Conservation (phyloP, 2,329 filamentous ascomycete species). For the Neonectria magnoliae region DNA sequence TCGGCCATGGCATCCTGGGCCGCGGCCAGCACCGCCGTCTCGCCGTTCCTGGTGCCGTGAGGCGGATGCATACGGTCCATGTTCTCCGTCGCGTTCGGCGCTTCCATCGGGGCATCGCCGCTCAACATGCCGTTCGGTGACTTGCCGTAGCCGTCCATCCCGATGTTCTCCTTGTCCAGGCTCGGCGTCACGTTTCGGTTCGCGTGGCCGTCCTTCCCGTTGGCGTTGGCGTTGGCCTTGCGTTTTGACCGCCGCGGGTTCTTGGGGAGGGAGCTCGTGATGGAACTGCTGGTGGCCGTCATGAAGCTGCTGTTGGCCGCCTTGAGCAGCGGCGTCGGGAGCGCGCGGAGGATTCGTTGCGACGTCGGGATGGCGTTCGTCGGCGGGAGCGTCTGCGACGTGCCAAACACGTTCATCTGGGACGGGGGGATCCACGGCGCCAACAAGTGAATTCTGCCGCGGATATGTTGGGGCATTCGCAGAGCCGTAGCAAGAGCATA, state of each 20-base stretch:
- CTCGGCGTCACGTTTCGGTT: slow-evolving; percentile 50
- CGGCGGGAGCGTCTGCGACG: slow-evolving; percentile 78
- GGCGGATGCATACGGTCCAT: slow-evolving; percentile 59
- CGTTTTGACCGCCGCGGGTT: slow-evolving; percentile 69
- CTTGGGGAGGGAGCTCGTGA: slow-evolving; percentile 81
- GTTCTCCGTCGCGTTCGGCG: slow-evolving; percentile 54
- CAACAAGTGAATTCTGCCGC: slow-evolving; percentile 91
- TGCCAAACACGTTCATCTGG: slow-evolving; percentile 83
- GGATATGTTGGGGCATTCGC: slow-evolving; percentile 94
- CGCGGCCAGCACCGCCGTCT: slow-evolving; percentile 54
- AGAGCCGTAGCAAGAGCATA: slow-evolving; percentile 95
- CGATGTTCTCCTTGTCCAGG: slow-evolving; percentile 63
- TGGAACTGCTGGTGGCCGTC: slow-evolving; percentile 86
- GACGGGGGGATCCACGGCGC: slow-evolving; percentile 98
- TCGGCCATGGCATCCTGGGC: slow-evolving; percentile 72
- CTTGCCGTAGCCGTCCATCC: slow-evolving; percentile 41
- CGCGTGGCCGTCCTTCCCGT: slow-evolving; percentile 50
- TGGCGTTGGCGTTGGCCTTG: slow-evolving; percentile 58
- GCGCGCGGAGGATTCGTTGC: slow-evolving; percentile 87
- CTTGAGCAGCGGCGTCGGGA: slow-evolving; percentile 91
- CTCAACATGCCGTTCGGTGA: slow-evolving; percentile 36
- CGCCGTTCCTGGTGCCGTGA: slow-evolving; percentile 36
- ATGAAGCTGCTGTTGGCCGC: slow-evolving; percentile 97
- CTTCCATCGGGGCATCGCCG: slow-evolving; percentile 33
- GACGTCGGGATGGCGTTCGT: slow-evolving; percentile 89